Conservation (phyloP, 2,329 filamentous ascomycete genomes). For the Chrysosporium keratinophilum region DNA sequence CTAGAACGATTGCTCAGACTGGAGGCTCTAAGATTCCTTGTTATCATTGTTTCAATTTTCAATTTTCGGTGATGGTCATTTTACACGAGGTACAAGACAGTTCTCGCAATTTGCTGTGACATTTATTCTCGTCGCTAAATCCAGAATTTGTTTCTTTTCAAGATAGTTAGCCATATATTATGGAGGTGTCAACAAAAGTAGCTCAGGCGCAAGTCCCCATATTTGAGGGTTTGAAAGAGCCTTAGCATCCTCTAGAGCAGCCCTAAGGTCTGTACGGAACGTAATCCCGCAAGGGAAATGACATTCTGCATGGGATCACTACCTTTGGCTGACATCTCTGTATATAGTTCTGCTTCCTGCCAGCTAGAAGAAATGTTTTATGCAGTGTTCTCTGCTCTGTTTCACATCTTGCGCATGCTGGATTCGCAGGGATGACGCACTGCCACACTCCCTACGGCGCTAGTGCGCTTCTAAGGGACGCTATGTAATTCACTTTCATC, state of each 20-base stretch:
- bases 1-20: too few relatives aligned
- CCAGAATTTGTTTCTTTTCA: not conserved
- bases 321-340: too few relatives aligned
- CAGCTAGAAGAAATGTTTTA: too few relatives aligned
- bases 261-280: too few relatives aligned
- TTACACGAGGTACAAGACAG: not conserved
- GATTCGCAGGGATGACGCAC: constrained; percentile 4
- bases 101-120: constrained; percentile 1
- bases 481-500: constrained; percentile 5
- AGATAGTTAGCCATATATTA: not conserved
- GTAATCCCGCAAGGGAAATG: too few relatives aligned
- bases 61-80: not conserved
- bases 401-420: not conserved
- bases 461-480: not conserved
- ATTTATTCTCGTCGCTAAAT: not conserved
- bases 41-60: not conserved
- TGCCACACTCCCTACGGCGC: constrained; percentile 5
- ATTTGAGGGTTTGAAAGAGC: too few relatives aligned
- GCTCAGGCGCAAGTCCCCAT: too few relatives aligned
- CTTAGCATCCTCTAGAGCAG: too few relatives aligned
- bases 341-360: too few relatives aligned
- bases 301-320: too few relatives aligned
- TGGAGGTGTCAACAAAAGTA: too few relatives aligned
- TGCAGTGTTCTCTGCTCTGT: not conserved
- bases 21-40: not conserved